Conservation (phyloP, 2,329 filamentous ascomycete species). For the Colletotrichum sp. region DNA sequence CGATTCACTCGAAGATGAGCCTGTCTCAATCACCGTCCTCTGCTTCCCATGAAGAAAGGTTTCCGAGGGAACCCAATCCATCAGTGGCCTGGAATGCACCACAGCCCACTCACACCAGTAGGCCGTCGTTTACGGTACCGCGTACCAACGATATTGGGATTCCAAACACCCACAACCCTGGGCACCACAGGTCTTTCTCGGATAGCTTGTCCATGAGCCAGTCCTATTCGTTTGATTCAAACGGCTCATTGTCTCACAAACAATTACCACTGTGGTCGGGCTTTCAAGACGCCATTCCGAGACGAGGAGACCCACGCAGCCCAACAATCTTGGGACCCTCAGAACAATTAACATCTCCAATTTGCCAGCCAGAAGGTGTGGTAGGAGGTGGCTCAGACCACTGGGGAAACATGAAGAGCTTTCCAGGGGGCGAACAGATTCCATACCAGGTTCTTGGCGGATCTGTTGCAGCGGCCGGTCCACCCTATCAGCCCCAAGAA, state of each 20-base stretch:
- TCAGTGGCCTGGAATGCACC: not conserved
- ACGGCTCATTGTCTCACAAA: not conserved
- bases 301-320: not conserved
- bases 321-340: not conserved
- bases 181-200: conserved; percentile 5
- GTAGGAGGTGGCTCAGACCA: not conserved
- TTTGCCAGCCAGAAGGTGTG: not conserved
- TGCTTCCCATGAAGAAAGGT: not conserved
- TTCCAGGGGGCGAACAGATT: not conserved
- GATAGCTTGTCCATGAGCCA: conserved; percentile 4
- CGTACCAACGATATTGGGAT: not conserved
- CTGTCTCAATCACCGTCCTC: not conserved
- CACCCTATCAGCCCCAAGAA: not conserved
- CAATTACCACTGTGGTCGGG: not conserved
- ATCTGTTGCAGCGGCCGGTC: not conserved
- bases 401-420: not conserved
- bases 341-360: not conserved
- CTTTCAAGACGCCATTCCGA: conserved; percentile 1
- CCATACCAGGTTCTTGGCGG: not conserved
- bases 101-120: not conserved
- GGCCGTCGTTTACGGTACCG: not conserved
- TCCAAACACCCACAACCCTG: not conserved
- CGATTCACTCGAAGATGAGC: not conserved
- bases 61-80: not conserved
- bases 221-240: not conserved